Evolutionary conservation across 768 basidiomycete species (phyloP).

Genomic region (Rhodotorula toruloides): DNA sequence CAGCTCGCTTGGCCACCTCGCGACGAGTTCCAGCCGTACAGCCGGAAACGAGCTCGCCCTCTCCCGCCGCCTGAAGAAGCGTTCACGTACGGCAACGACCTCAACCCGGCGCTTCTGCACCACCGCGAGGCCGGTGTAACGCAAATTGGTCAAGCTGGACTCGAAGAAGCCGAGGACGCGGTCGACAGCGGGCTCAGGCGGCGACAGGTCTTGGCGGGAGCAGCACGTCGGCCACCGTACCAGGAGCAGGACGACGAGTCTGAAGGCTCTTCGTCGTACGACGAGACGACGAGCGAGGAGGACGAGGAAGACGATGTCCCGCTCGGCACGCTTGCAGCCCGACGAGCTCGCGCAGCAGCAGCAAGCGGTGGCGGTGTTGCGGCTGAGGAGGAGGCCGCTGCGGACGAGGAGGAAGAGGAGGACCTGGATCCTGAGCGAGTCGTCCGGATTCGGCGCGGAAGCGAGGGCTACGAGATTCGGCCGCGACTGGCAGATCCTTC

Average conservation of each 20-base stretch:
- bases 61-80: conserved; percentile 20
- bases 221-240: background rate
- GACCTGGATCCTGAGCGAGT: conserved; percentile 15
- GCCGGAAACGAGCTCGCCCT: background rate
- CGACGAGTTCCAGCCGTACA: conserved; percentile 23
- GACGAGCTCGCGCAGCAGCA: background rate
- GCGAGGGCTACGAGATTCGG: conserved; percentile 34
- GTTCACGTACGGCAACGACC: conserved; percentile 47
- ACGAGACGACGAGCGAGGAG: background rate
- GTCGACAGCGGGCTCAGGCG: background rate
- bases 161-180: background rate
- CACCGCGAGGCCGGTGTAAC: no score
- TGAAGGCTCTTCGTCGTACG: background rate
- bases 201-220: background rate
- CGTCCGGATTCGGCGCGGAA: conserved; percentile 28
- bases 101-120: conserved; percentile 44
- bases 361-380: background rate
- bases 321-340: conserved; percentile 13
- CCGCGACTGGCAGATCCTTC: conserved; percentile 1
- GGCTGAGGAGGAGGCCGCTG: background rate
- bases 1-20: conserved; percentile 42
- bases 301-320: conserved; percentile 31
- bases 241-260: background rate
- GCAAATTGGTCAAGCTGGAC: no score
- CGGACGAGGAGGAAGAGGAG: conserved; percentile 7